These are phyloP conservation scores for Azolla pinnata DNA, from an alignment of 75 land plant genomes.

Conservation along the genomic window DNA sequence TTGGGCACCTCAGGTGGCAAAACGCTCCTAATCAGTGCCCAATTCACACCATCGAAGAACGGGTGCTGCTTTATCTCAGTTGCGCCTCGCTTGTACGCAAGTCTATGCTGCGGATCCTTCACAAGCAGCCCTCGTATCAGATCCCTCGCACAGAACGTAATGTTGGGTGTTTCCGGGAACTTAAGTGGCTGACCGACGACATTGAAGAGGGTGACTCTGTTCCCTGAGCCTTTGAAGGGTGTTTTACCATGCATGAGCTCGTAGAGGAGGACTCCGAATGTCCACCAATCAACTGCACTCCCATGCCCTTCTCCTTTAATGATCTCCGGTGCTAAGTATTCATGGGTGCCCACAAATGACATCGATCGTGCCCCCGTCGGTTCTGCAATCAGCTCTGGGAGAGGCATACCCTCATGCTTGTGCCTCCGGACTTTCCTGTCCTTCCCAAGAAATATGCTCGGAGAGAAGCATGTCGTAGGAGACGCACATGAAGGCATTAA, in stretches of 20 bases:
- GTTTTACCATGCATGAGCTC: slow-evolving; percentile 76
- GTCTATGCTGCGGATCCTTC: slow-evolving; percentile 57
- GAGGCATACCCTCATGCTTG: slow-evolving; percentile 30
- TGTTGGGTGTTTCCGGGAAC: slow-evolving; percentile 48
- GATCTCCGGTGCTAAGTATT: slow-evolving; percentile 79
- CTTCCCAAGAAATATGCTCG: slow-evolving; percentile 14
- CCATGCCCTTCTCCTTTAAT: slow-evolving; percentile 90
- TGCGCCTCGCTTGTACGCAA: slow-evolving; percentile 42
- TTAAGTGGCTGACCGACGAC: slow-evolving; percentile 62
- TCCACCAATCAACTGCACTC: slow-evolving; percentile 95
- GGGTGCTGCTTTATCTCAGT: slow-evolving; percentile 58
- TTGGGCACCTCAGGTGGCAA: slow-evolving; percentile 49
- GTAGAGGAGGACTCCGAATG: slow-evolving; percentile 71
- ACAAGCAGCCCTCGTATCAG: slow-evolving; percentile 44
- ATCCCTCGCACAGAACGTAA: slow-evolving; percentile 46
- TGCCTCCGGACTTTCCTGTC: slow-evolving; percentile 33
- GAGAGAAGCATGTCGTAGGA: slow-evolving; percentile 43
- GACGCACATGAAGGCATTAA: slow-evolving; percentile 48
- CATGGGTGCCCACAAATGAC: slow-evolving; percentile 91
- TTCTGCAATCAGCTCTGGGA: slow-evolving; percentile 84
- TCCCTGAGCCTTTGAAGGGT: slow-evolving; percentile 72
- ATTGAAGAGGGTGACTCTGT: slow-evolving; percentile 78
- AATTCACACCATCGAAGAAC: slow-evolving; percentile 56
- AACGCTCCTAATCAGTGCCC: slow-evolving; percentile 53
- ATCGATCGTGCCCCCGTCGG: slow-evolving; percentile 81